Evolutionary conservation across 257 asterid genomes (phyloP).

Genomic region (Ajuga chamaepitys): DNA sequence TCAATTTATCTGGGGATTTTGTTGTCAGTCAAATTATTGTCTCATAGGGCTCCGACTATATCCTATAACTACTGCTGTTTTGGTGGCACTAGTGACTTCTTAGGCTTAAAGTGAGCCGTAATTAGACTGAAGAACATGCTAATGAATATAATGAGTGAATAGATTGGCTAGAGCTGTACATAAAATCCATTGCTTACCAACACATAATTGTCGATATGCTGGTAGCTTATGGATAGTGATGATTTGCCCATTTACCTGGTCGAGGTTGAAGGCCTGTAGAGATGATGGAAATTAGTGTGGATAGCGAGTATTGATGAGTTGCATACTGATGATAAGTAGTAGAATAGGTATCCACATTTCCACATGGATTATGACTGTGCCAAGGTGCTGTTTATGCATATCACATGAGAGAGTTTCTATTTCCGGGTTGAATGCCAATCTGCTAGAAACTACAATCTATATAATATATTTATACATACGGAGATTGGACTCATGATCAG

Average conservation of each 20-base stretch:
- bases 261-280: not conserved
- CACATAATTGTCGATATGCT: not conserved
- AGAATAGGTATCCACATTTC: too few species aligned
- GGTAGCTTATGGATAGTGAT: not conserved
- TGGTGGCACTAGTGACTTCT: not conserved
- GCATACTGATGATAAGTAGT: not conserved
- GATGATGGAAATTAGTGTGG: not conserved
- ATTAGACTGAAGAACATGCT: not conserved
- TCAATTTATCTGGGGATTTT: too few species aligned
- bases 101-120: not conserved
- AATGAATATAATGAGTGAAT: not conserved
- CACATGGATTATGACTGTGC: not conserved
- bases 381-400: not conserved
- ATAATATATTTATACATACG: not conserved
- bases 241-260: not conserved
- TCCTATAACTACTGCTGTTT: not conserved
- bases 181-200: not conserved
- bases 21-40: too few species aligned
- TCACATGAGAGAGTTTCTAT: not conserved
- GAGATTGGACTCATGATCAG: not conserved
- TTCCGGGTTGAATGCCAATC: too few species aligned
- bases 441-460: not conserved
- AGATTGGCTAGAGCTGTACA: not conserved
- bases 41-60: too few species aligned
- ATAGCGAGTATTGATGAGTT: not conserved